Conservation (phyloP, 345 rosid species). For the Dovyalis caffra region DNA sequence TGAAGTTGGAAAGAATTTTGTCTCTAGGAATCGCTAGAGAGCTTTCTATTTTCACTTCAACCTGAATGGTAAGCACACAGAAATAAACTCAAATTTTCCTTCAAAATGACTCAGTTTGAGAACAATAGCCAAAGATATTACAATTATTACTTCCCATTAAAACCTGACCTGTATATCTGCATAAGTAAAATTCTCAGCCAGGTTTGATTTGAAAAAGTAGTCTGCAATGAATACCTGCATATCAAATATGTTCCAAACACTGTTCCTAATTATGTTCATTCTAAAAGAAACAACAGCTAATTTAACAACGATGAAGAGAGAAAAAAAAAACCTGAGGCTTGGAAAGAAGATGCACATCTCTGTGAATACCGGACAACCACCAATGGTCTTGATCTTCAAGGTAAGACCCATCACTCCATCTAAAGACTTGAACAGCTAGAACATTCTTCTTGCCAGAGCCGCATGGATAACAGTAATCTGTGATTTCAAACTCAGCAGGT, state of each 20-base stretch:
- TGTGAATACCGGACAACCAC: conserved; percentile 97
- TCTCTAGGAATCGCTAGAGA: conserved; percentile 50
- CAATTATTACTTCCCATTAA: background rate
- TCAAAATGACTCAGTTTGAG: background rate
- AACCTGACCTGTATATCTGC: conserved; percentile 71
- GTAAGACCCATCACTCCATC: conserved; percentile 99
- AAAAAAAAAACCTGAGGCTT: conserved; percentile 74
- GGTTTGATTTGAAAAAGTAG: conserved; percentile 77
- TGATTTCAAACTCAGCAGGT: conserved; percentile 96
- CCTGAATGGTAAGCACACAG: conserved; percentile 41
- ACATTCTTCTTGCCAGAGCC: conserved; percentile 73
- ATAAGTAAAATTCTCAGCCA: conserved; percentile 60
- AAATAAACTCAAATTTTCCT: background rate
- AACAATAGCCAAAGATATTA: background rate
- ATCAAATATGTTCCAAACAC: conserved; percentile 1
- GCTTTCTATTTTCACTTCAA: conserved; percentile 84
- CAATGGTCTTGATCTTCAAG: conserved; percentile 99
- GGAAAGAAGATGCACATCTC: conserved; percentile 94
- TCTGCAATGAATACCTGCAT: conserved; percentile 92
- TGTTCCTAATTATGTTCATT: background rate
- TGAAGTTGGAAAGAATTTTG: conserved; percentile 48
- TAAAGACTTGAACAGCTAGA: conserved; percentile 90
- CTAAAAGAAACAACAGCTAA: background rate
- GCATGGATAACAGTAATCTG: conserved; percentile 77
- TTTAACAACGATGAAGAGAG: background rate